Evolutionary conservation across 2,329 filamentous ascomycete genomes (phyloP).

Genomic region (Cyphellophora europaea): DNA sequence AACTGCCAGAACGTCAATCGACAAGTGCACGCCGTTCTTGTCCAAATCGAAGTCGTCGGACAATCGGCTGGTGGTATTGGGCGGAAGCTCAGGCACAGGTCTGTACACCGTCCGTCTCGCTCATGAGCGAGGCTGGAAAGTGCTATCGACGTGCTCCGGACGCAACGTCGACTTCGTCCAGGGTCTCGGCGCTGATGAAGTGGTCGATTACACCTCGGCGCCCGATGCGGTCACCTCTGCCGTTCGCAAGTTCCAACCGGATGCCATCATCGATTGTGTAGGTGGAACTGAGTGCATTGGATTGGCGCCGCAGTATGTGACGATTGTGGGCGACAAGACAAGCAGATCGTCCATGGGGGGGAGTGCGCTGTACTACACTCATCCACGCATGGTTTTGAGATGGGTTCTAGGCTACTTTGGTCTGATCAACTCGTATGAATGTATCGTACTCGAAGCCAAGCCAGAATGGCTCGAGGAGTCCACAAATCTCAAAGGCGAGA

Average conservation of each 20-base stretch:
- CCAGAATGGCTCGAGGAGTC: constrained; percentile 40
- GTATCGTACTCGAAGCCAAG: constrained; percentile 28
- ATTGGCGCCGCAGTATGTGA: constrained; percentile 40
- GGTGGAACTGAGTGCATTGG: constrained; percentile 45
- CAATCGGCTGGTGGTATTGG: constrained; percentile 55
- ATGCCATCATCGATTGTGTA: constrained; percentile 49
- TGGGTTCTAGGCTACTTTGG: constrained; percentile 38
- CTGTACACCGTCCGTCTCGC: constrained; percentile 54
- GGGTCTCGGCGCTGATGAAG: constrained; percentile 51
- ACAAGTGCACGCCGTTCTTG: constrained; percentile 9
- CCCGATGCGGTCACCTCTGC: constrained; percentile 35
- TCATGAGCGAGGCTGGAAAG: constrained; percentile 49
- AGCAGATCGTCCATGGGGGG: constrained; percentile 39
- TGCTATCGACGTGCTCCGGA: constrained; percentile 50
- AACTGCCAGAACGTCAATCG: constrained; percentile 10
- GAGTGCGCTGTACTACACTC: constrained; percentile 19
- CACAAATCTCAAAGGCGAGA: constrained; percentile 45
- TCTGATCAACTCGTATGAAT: constrained; percentile 32
- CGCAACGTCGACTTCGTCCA: constrained; percentile 48
- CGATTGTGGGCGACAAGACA: constrained; percentile 41
- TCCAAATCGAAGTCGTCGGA: constrained; percentile 23
- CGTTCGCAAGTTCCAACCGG: constrained; percentile 37
- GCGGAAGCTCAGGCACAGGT: constrained; percentile 53
- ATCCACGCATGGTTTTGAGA: constrained; percentile 23
- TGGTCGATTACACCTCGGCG: constrained; percentile 47